phyloP scores from a whole-genome alignment of 2,329 filamentous ascomycete species.

The Hypoxylon sp. region DNA sequence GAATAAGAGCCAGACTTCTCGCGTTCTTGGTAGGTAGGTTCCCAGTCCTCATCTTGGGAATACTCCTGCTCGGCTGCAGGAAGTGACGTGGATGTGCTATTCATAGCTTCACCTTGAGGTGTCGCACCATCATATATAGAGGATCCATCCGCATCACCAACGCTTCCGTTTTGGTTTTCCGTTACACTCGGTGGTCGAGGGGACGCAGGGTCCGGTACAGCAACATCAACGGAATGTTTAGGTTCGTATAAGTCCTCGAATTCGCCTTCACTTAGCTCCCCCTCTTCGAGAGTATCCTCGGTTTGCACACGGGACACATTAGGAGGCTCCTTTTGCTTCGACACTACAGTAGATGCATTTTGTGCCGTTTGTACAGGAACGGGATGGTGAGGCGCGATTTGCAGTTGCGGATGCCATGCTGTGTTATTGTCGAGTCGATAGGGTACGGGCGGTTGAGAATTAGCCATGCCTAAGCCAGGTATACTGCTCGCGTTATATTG shows the following conservation, averaged over 20 bases:
- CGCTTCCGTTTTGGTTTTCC: conserved; percentile 47
- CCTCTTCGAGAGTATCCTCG: conserved; percentile 71
- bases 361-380: conserved; percentile 9
- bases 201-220: conserved; percentile 21
- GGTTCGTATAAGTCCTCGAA: conserved; percentile 71
- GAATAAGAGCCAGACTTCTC: conserved; percentile 69
- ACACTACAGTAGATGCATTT: neutral
- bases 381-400: conserved; percentile 5
- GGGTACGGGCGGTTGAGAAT: conserved; percentile 35
- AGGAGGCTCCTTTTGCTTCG: conserved; percentile 10
- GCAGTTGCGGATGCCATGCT: conserved; percentile 39
- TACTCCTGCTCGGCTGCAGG: conserved; percentile 48
- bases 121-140: conserved; percentile 54
- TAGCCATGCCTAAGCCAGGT: conserved; percentile 58
- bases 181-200: conserved; percentile 28
- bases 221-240: conserved; percentile 34
- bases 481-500: conserved; percentile 58
- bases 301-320: conserved; percentile 17
- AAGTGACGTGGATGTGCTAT: conserved; percentile 45
- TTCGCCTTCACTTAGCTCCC: conserved; percentile 81
- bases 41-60: conserved; percentile 48
- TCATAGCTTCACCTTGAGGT: conserved; percentile 46
- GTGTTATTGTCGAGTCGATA: conserved; percentile 31
- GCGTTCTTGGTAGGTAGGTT: conserved; percentile 53
- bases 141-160: conserved; percentile 53